Base-by-base conservation (phyloP, 257 asterid species). In the Nicotiana tomentosiformis region DNA sequence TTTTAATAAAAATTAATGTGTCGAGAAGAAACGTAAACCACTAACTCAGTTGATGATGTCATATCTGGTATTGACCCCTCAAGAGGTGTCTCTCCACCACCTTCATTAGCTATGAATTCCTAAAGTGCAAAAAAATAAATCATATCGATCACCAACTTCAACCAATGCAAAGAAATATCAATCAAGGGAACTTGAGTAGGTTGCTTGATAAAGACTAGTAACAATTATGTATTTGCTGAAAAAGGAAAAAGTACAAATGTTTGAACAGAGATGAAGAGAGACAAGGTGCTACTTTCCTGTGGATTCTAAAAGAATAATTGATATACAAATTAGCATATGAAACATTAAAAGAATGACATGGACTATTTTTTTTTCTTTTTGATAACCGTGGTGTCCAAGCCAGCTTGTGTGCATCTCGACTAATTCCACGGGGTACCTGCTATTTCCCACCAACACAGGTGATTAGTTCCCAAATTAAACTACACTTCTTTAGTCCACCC, bases 11-110 rank as follows among this genome's bases (percentile, higher is more conserved):
- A 62, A 46, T 62, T 43, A 8, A n/a, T 16, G 32, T 49, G 10
- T 43, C 49, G 66, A 32, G 49, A 35, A 32, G 23, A 81, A 86
- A 79, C 81, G 26, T 82, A 82, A 55, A 84, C 68, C 86, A 89
- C 97, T 91, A 78, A 96, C 99, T 96, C 99, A 0, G 99, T 94
- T 9, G 98, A 94, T 84, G 99, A 94, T 76, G 98, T 95, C 99
- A 96, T 96, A 84, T 96, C 99, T 16, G 99, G 98, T 87, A 96
- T 94, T 74, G 97, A 87, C 83, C 98, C 99, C 87, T 96, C 99
- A 35, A 96, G 93, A 82, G 99, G 98, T 83, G 94, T 94, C 91
- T 92, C 99, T 66, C 98, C 97, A 30, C 88, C 91, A 77, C 99
- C 98, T 94, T 96, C 98, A 84, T 88, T 92, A 80, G 91, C 89